Percentiles rank a stretch among this genome's conserved stretches.
phyloP scores from a whole-genome alignment of 768 basidiomycete genomes.

The Leccinum uliginosum region DNA sequence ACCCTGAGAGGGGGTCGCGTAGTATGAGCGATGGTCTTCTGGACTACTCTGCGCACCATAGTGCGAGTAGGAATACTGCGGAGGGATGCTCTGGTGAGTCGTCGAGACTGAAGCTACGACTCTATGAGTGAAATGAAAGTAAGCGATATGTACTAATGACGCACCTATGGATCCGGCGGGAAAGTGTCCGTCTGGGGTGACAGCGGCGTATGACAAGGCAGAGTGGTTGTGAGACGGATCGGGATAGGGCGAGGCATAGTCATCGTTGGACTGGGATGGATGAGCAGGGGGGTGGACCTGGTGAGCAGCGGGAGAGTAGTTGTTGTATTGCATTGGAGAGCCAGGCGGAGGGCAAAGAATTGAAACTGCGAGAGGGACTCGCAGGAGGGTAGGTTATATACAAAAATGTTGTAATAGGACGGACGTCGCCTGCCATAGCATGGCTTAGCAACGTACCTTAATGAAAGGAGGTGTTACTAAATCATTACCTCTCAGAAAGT shows the following conservation, averaged over 20 bases:
- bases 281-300: conserved; percentile 17
- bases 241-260: conserved; percentile 20
- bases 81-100: conserved; percentile 17
- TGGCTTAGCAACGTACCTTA: conserved; percentile 37
- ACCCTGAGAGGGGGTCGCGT: conserved; percentile 16
- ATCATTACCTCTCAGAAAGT: conserved; percentile 34
- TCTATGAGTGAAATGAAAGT: conserved; percentile 6
- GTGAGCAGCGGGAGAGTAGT: conserved; percentile 20
- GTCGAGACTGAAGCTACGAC: conserved; percentile 5
- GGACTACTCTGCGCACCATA: conserved; percentile 16
- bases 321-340: conserved; percentile 28
- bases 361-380: conserved; percentile 10
- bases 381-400: conserved; percentile 28
- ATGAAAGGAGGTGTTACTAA: conserved; percentile 35
- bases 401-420: conserved; percentile 30
- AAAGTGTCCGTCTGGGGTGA: conserved; percentile 16
- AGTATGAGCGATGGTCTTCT: conserved; percentile 26
- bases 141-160: conserved; percentile 12
- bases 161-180: conserved; percentile 26
- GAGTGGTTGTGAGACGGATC: conserved; percentile 24
- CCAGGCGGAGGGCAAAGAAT: neutral
- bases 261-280: conserved; percentile 19
- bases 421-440: conserved; percentile 33
- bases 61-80: conserved; percentile 18
- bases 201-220: conserved; percentile 24